These are phyloP conservation scores for Chlamydomonas applanata DNA, from an alignment of 139 green algal genomes.

Conservation along the genomic window DNA sequence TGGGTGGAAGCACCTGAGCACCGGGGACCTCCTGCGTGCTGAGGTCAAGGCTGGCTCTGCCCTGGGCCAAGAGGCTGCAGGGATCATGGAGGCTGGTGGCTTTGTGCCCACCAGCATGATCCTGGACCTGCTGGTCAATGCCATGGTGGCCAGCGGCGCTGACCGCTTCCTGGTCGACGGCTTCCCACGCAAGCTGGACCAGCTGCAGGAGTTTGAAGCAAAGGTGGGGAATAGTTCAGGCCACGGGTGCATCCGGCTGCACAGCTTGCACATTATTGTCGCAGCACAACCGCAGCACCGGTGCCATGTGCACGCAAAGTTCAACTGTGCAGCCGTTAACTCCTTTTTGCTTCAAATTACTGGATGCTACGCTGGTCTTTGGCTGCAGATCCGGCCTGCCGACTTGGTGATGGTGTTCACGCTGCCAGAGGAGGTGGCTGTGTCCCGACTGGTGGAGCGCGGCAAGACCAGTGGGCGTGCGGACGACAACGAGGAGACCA, in stretches of 20 bases:
- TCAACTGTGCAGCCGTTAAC: no score
- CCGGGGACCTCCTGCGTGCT: slow-evolving; percentile 50
- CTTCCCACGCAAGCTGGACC: slow-evolving; percentile 78
- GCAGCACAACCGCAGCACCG: no score
- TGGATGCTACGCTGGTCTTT: no score
- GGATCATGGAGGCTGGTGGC: slow-evolving; percentile 1
- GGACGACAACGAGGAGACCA: slow-evolving; percentile 74
- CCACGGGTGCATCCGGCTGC: no score
- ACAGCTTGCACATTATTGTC: no score
- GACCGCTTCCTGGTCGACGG: slow-evolving; percentile 71
- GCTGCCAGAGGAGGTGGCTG: slow-evolving; percentile 47
- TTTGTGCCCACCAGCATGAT: slow-evolving; percentile 46
- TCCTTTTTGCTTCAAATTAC: no score
- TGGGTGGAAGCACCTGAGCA: slow-evolving; percentile 47
- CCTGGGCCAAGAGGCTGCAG: neutral
- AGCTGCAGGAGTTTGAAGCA: slow-evolving; percentile 64
- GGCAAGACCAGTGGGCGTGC: slow-evolving; percentile 53
- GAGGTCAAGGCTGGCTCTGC: slow-evolving; percentile 38
- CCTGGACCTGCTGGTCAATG: slow-evolving; percentile 37
- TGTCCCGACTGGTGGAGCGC: slow-evolving; percentile 54
- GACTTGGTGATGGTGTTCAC: slow-evolving; percentile 17
- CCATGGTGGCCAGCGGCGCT: slow-evolving; percentile 20
- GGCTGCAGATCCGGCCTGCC: slow-evolving; percentile 1
- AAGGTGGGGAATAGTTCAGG: slow-evolving; percentile 39
- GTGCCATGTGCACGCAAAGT: no score